phyloP scores from a whole-genome alignment of 495 filamentous ascomycete species.

The Endocarpon pusillum region DNA sequence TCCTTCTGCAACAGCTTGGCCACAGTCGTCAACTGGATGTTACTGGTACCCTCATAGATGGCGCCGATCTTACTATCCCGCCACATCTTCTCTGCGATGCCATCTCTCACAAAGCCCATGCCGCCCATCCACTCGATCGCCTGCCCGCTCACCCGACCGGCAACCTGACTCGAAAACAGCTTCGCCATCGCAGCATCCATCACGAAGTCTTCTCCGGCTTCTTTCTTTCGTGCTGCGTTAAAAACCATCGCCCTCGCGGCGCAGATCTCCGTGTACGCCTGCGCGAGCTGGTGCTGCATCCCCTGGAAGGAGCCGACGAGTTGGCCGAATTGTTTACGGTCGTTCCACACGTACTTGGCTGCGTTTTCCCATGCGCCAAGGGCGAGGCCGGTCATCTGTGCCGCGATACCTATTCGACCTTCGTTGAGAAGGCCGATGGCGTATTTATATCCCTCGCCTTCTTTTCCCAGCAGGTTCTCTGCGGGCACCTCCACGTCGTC shows the following conservation, averaged over 20 bases:
- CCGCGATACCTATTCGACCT: conserved; percentile 91
- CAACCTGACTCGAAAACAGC: conserved; percentile 85
- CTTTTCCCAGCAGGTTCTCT: conserved; percentile 71
- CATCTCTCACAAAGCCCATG: conserved; percentile 92
- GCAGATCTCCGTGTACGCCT: conserved; percentile 83
- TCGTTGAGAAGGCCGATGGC: conserved; percentile 95
- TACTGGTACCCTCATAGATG: conserved; percentile 92
- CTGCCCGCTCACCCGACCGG: conserved; percentile 65
- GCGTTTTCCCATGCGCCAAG: conserved; percentile 94
- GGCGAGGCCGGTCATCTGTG: conserved; percentile 96
- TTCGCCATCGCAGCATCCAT: conserved; percentile 97
- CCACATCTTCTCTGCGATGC: conserved; percentile 95
- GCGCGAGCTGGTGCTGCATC: conserved; percentile 97
- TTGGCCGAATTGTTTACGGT: conserved; percentile 91
- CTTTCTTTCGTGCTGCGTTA: conserved; percentile 96
- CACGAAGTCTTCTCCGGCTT: conserved; percentile 89
- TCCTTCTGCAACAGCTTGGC: conserved; percentile 84
- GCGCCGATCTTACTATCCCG: conserved; percentile 96
- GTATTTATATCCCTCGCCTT: conserved; percentile 93
- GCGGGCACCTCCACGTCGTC: conserved; percentile 86
- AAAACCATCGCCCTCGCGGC: conserved; percentile 86
- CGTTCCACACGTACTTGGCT: conserved; percentile 85
- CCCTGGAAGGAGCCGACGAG: conserved; percentile 91
- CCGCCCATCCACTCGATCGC: conserved; percentile 99
- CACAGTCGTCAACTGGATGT: conserved; percentile 80